Evolutionary conservation across 768 basidiomycete species (phyloP).

Genomic region (Collybia sordida): DNA sequence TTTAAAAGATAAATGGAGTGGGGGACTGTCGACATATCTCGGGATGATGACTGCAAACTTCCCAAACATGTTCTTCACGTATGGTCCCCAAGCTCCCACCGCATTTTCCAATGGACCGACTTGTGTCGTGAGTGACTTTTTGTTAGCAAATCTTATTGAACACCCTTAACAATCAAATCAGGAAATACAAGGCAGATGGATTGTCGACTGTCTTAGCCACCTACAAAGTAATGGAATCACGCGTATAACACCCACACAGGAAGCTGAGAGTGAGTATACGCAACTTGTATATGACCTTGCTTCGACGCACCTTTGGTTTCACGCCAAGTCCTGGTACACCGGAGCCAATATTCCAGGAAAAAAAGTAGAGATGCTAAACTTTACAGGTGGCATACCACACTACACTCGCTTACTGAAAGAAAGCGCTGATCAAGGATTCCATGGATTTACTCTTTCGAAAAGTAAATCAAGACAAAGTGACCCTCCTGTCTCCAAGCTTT

Average conservation of each 20-base stretch:
- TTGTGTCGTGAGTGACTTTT: slow-evolving; percentile 15
- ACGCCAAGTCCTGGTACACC: slow-evolving; percentile 24
- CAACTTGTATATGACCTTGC: slow-evolving; percentile 12
- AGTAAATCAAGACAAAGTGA: neutral
- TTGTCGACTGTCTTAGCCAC: slow-evolving; percentile 17
- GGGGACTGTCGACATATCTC: slow-evolving; percentile 18
- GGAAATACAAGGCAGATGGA: slow-evolving; percentile 25
- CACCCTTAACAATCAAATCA: neutral
- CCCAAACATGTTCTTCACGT: slow-evolving; percentile 26
- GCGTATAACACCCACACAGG: slow-evolving; percentile 3
- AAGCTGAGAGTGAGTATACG: neutral
- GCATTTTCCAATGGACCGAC: slow-evolving; percentile 25
- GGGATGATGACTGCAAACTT: slow-evolving; percentile 18
- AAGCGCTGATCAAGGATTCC: slow-evolving; percentile 16
- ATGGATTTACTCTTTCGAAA: slow-evolving; percentile 8
- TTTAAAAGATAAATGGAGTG: slow-evolving; percentile 21
- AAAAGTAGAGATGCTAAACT: slow-evolving; percentile 18
- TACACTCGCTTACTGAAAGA: slow-evolving; percentile 15
- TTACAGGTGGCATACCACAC: slow-evolving; percentile 20
- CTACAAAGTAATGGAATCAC: slow-evolving; percentile 6
- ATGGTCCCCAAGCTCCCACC: slow-evolving; percentile 24
- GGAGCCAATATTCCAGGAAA: slow-evolving; percentile 26
- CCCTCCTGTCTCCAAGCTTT: no score
- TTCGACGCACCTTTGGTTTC: slow-evolving; percentile 11
- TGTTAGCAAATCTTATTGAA: neutral